Evolutionary conservation across 2,329 filamentous ascomycete species (phyloP), one percentile per base, ranked within the genome.

Genomic region (Fusarium succisae): DNA sequence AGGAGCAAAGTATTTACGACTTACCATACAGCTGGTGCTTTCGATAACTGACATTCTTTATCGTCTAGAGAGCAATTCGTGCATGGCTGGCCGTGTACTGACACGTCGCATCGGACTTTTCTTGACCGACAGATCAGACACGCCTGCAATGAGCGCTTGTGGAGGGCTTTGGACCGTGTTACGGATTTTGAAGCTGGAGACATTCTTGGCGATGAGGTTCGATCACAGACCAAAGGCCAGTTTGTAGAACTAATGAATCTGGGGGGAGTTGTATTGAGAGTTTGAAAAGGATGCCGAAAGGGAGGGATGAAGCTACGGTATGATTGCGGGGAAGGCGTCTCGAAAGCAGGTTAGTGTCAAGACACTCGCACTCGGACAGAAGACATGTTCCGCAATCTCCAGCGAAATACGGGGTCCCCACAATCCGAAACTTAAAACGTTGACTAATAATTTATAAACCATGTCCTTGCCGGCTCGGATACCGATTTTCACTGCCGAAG

Each of bases 31-130:
- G 32, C 17, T 6, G 26, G 22, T 2, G 48, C 39, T 24, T 44
- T 26, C 3, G 50, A 7, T 20, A 62, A 8, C 5, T 22, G 50
- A 22, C 59, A 62, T 14, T 56, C 12, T 14, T 45, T 62, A 11
- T 56, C 50, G 9, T 53, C 50, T 0, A 53, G 3, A 26, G 32
- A 53, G n/a, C 32, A 53, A 6, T 53, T 53, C 6, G 59, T 62
- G 24, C 59, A 62, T 7, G 59, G 59, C 5, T 32, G 50, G 17
- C 59, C 59, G 2, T 62, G 59, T 1, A 38, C 15, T 12, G 59
- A 62, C 28, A 62, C 59, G 39, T 62, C 50, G 50, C 59, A 62
- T 17, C 59, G 59, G 10, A 62, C 59, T 1, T 56, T 62, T 56
- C 59, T 18, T 17, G 59, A 62, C 53, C 59, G 53, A 38, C 50